Conservation (phyloP, 2,329 filamentous ascomycete genomes). For the Sporothrix euskadiensis region DNA sequence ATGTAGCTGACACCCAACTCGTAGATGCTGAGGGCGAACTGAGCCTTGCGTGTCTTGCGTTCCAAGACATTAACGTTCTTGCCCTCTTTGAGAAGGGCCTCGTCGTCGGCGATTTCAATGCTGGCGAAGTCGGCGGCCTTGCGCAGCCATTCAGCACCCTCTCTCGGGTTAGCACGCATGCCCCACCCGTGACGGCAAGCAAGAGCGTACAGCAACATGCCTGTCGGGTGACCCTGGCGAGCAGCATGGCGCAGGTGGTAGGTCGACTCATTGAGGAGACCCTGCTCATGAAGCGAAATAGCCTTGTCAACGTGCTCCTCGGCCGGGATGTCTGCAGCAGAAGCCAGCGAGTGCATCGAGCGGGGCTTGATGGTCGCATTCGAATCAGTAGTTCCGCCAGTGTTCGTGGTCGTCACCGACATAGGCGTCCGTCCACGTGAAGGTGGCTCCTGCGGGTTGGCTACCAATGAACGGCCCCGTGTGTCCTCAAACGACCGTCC, state of each 20-base stretch:
- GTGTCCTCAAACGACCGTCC: conserved; percentile 52
- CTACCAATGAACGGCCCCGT: conserved; percentile 48
- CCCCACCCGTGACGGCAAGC: conserved; percentile 97
- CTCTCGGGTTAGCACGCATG: conserved; percentile 86
- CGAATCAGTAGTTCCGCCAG: conserved; percentile 57
- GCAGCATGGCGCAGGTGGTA: conserved; percentile 93
- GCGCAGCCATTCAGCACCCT: conserved; percentile 88
- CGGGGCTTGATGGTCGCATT: conserved; percentile 56
- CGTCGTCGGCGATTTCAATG: conserved; percentile 79
- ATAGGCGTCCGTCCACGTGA: conserved; percentile 48
- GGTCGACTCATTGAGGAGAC: conserved; percentile 87
- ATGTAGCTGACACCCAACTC: conserved; percentile 95
- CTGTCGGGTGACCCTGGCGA: conserved; percentile 80
- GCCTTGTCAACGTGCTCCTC: conserved; percentile 91
- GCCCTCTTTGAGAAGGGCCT: conserved; percentile 63
- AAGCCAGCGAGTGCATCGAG: conserved; percentile 52
- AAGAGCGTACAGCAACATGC: conserved; percentile 93
- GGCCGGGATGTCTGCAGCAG: conserved; percentile 68
- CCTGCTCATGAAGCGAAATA: conserved; percentile 84
- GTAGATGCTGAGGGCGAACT: conserved; percentile 94
- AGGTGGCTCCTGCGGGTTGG: conserved; percentile 42
- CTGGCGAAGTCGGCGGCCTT: conserved; percentile 85
- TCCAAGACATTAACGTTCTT: conserved; percentile 66
- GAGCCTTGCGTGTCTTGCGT: conserved; percentile 80
- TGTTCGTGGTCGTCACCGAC: conserved; percentile 48